Evolutionary conservation across 352 stramenopile species (phyloP).

Genomic region (Pythium dissotocum): DNA sequence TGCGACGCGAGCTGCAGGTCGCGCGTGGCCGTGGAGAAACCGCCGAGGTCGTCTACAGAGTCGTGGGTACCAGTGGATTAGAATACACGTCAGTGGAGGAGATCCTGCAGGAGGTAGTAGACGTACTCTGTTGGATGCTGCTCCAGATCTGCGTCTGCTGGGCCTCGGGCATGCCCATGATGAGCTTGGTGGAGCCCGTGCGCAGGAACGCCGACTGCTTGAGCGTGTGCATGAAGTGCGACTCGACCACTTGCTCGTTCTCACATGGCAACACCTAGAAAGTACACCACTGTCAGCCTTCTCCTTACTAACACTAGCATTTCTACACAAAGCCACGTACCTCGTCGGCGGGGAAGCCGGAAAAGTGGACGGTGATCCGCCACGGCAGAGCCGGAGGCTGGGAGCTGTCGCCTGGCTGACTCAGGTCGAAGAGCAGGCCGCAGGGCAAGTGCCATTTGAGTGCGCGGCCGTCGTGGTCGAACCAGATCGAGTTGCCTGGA

Average conservation of each 20-base stretch:
- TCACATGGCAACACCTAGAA: slow-evolving; percentile 60
- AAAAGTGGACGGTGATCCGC: slow-evolving; percentile 78
- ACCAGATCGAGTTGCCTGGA: slow-evolving; percentile 66
- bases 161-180: slow-evolving; percentile 78
- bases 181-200: slow-evolving; percentile 72
- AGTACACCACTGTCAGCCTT: neutral
- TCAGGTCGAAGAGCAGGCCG: slow-evolving; percentile 66
- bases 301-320: neutral
- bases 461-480: slow-evolving; percentile 55
- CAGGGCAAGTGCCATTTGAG: slow-evolving; percentile 84
- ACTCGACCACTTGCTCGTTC: slow-evolving; percentile 74
- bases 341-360: slow-evolving; percentile 59
- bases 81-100: neutral
- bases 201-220: slow-evolving; percentile 80
- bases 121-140: slow-evolving; percentile 65
- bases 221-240: slow-evolving; percentile 85
- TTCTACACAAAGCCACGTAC: slow-evolving; percentile 23
- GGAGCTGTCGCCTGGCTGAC: slow-evolving; percentile 21
- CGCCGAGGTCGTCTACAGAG: slow-evolving; percentile 32
- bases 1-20: slow-evolving; percentile 45
- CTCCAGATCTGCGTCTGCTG: slow-evolving; percentile 85
- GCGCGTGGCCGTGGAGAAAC: slow-evolving; percentile 52
- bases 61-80: neutral
- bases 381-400: slow-evolving; percentile 46
- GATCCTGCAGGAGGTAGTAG: neutral